Evolutionary conservation across 208 protist genomes (phyloP).

Genomic region (Leishmania aethiopica): DNA sequence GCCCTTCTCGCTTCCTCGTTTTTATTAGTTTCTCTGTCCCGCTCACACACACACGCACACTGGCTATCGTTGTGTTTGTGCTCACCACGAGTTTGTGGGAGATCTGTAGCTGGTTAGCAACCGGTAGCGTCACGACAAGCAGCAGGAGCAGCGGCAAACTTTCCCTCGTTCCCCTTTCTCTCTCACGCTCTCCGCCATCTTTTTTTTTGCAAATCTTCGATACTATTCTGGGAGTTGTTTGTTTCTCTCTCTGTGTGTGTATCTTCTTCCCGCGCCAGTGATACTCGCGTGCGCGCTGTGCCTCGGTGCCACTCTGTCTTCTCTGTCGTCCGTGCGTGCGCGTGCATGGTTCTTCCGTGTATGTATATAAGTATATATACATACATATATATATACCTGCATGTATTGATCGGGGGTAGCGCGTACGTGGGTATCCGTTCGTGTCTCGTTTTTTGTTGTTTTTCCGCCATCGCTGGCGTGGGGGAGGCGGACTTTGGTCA

Average conservation of each 20-base stretch:
- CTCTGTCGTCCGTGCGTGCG: no score
- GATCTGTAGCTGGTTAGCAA: background rate
- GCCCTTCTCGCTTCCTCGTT: background rate
- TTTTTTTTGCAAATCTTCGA: background rate
- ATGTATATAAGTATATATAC: no score
- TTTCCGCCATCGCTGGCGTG: background rate
- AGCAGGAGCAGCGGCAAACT: background rate
- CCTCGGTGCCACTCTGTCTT: background rate
- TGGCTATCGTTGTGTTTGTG: conserved; percentile 1
- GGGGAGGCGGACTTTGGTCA: background rate
- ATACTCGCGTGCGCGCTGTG: background rate
- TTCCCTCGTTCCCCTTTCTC: background rate
- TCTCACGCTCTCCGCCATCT: background rate
- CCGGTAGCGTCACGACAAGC: background rate
- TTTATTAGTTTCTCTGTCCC: background rate
- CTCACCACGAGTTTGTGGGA: background rate
- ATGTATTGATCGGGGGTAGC: conserved; percentile 3
- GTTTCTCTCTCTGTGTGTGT: background rate
- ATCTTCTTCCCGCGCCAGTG: background rate
- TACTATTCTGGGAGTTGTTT: no score
- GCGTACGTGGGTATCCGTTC: background rate
- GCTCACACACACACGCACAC: background rate
- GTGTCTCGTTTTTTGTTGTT: background rate
- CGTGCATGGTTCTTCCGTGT: no score
- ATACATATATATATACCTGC: background rate